Conservation (phyloP, 1,284 basidiomycete genomes). For the Cerrena zonata region DNA sequence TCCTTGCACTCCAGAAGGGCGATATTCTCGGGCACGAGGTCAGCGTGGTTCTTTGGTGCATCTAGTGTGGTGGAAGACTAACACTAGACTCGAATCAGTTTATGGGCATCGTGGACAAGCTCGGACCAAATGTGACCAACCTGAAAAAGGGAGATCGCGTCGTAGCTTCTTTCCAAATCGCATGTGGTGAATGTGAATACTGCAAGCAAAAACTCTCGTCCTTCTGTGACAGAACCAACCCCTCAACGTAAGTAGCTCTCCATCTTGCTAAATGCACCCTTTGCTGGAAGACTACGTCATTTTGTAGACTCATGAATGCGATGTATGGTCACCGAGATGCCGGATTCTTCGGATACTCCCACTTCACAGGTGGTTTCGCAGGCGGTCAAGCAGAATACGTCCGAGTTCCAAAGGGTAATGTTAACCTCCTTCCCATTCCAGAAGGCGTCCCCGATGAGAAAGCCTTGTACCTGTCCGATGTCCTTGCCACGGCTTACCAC, state of each 20-base stretch:
- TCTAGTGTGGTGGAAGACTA: conserved; percentile 7
- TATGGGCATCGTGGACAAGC: conserved; percentile 63
- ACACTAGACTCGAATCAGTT: conserved; percentile 37
- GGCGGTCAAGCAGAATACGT: conserved; percentile 70
- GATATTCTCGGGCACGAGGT: conserved; percentile 76
- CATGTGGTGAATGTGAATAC: conserved; percentile 69
- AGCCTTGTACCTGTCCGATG: conserved; percentile 63
- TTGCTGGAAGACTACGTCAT: conserved; percentile 2
- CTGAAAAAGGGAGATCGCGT: conserved; percentile 62
- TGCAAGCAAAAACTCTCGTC: conserved; percentile 70
- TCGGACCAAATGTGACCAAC: conserved; percentile 59
- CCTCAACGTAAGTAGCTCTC: conserved; percentile 44
- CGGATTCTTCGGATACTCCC: conserved; percentile 71
- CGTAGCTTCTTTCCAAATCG: conserved; percentile 73
- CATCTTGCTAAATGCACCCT: not conserved
- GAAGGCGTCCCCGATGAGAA: conserved; percentile 60
- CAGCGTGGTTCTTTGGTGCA: not conserved
- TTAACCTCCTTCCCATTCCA: conserved; percentile 68
- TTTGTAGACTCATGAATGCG: conserved; percentile 46
- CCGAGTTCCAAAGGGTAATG: conserved; percentile 64
- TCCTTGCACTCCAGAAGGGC: conserved; percentile 61
- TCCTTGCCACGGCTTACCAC: conserved; percentile 73
- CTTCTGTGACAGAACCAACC: conserved; percentile 70
- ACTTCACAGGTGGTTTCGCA: conserved; percentile 70
- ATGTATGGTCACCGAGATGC: conserved; percentile 70